Evolutionary conservation across 805 yeast genomes (phyloP), one percentile per base, ranked within the genome.

Genomic region (Hanseniaspora guilliermondii): DNA sequence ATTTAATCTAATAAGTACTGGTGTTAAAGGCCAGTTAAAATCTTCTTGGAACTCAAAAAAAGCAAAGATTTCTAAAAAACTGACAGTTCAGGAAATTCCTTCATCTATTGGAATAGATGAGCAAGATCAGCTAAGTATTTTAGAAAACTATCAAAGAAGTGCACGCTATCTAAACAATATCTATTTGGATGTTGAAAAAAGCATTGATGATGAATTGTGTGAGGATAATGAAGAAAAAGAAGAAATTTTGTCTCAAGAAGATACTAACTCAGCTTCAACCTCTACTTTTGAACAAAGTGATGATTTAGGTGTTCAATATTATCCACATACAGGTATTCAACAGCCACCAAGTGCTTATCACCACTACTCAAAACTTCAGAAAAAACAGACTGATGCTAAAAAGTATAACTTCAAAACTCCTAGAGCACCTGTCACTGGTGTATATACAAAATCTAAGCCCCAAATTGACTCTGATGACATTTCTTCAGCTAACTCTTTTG

Each of bases 341-440:
- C 53, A 48, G 33, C 53, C 53, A 27, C 33, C 14, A 39, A 48
- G 53, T 38, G 44, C 53, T 14, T 48, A 48, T 30, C 35, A 30
- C 27, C 22, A 37, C 27, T 16, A 35, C 25, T 21, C 40, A 33
- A 35, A 33, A n/a, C 14, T 30, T 12, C 17, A 22, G 35, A 35
- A 32, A 9, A 35, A 11, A 2, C 19, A 16, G 6, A 19, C 24
- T 35, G 16, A 8, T 14, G 22, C 40, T 21, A 22, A 12, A 25
- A 47, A 47, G 12, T 47, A 47, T 16, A 36, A 36, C 8, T 47
- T 47, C n/a, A 36, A 36, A 27, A 47, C 50, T 5, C 50, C 50
- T 37, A 63, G 61, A 47, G 53, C 67, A 36, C 71, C 70, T 21
- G 68, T 65, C 27, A 64, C 64, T 12, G 65, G 62, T 49, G 70